Evolutionary conservation across 805 yeast species (phyloP).

Genomic region (Zygosaccharomyces siamensis): DNA sequence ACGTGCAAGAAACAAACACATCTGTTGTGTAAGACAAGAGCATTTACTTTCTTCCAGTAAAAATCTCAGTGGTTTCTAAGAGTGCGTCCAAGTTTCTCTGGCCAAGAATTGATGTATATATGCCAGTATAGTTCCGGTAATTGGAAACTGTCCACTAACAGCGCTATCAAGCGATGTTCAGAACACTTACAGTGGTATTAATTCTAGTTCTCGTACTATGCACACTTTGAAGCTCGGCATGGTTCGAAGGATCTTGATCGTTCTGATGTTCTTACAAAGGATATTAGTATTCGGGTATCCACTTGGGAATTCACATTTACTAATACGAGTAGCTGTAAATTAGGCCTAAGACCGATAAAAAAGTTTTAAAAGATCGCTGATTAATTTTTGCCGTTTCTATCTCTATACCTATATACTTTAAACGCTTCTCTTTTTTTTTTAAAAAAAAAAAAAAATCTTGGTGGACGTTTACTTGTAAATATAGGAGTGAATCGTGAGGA

Average conservation of each 20-base stretch:
- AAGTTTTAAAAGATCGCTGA: not conserved
- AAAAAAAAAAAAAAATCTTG: no score
- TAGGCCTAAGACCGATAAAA: not conserved
- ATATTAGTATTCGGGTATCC: not conserved
- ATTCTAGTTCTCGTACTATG: constrained; percentile 1
- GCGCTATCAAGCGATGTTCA: not conserved
- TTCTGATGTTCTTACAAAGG: not conserved
- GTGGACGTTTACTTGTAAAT: no score
- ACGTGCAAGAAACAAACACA: not conserved
- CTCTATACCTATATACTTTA: not conserved
- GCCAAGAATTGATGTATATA: not conserved
- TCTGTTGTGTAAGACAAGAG: no score
- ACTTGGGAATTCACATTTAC: not conserved
- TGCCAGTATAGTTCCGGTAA: not conserved
- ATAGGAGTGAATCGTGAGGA: no score
- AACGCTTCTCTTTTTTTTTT: no score
- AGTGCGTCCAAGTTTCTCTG: not conserved
- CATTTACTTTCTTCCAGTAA: no score
- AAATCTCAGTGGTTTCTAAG: no score
- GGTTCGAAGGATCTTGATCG: not conserved
- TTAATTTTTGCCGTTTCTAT: not conserved
- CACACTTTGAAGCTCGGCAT: not conserved
- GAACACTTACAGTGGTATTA: not conserved
- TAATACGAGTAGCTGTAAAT: not conserved
- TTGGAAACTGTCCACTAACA: not conserved